Evolutionary conservation across 257 asterid species (phyloP), one percentile per base, ranked within the genome.

Genomic region (Lycium ferocissimum): DNA sequence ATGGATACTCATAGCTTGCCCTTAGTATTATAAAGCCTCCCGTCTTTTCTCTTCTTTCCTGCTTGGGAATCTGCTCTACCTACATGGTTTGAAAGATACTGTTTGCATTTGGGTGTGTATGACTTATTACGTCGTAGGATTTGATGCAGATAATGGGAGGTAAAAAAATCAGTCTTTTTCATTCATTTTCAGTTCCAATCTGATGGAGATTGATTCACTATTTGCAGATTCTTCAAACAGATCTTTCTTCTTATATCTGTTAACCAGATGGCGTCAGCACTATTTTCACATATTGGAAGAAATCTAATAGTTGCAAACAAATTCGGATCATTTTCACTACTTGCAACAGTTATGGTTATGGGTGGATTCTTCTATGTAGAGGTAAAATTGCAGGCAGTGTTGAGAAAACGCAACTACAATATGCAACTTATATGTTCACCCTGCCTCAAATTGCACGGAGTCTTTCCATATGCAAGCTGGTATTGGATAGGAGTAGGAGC

Each of bases 401-500:
- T 72, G 18, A 14, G 7, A 4, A 33, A 26, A 26, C 33, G 33
- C 33, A 71, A 37, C n/a, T 37, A 35, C 9, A 35, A 70, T 13
- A 40, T 40, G 6, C 6, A 40, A 40, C 12, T n/a, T 75, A 75
- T 17, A 56, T 49, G 17, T 12, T 75, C 38, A 20, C 37, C 14
- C 14, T 13, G 15, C 37, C 40, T 94, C 56, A 93, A 86, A 85
- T 75, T 93, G 6, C 86, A 92, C n/a, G 97, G 95, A 37, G 9
- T 91, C 58, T 92, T 93, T 58, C 85, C 89, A 12, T 94, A 92
- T 53, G 90, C 88, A 7, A 85, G 72, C 38, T 93, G 96, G 98
- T 93, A 93, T 80, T 94, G 97, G 97, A 91, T 93, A 47, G 96
- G 98, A 51, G 56, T 90, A n/a, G 94, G 91, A 85, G 96, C 95